Base-by-base conservation (phyloP, 305 asterid species). In the Euphrasia arctica region DNA sequence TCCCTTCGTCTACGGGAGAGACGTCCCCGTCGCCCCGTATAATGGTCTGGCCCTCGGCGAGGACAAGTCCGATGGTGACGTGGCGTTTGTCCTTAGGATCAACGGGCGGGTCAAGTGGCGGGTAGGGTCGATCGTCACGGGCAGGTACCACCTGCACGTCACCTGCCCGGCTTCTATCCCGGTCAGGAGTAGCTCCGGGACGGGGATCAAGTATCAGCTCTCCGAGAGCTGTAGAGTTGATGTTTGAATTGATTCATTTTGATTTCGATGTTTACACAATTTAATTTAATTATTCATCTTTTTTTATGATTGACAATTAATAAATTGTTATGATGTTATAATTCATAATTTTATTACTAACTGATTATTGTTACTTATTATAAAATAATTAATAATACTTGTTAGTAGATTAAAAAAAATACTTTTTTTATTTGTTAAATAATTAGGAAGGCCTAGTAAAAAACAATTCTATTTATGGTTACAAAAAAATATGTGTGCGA, bases 21-120 rank as follows among this genome's bases (percentile, higher is more conserved):
- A 68, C 72, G 89, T 87, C 34, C 95, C 95, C 0, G 82, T 87
- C 0, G 95, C 91, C 3, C 90, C 95, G 0, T 87, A 79, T 74
- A 87, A 81, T 68, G 88, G 89, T 42, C 36, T 79, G 15, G 82
- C 83, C 5, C 71, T 84, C 15, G 29, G 69, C 2, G 77, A 75
- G 73, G 92, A 84, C 55, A 72, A 80, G 60, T 9, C 71, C 4
- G 69, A 58, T 68, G 95, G 95, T 25, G 81, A 81, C 2, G 69
- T 84, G 9, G 18, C 60, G 62, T 3, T 87, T 45, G 29, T 60
- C 49, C 34, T 84, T 57, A 84, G 72, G 50, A 71, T 87, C 18
- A 65, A 84, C 69, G 91, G 89, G 31, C 78, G 85, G 5, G 81
- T 87, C 0, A 71, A 74, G n/a, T 87, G 95, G 95, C 77, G 75